phyloP scores from a whole-genome alignment of 306 rosid genomes.

The Sicyos baderoa region DNA sequence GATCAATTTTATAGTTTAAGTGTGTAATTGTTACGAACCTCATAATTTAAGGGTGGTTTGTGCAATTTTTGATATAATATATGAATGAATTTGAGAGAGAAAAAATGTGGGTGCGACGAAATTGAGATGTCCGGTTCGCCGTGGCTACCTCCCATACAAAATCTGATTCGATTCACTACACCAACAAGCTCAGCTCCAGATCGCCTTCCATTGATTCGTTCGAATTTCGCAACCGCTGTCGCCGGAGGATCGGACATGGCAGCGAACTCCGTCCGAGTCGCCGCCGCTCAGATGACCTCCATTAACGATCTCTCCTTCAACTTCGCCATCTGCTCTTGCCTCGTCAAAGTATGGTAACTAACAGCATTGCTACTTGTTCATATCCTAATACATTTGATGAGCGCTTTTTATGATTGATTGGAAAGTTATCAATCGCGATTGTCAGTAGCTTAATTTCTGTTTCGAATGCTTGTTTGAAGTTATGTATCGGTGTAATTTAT shows the following conservation, averaged over 20 bases:
- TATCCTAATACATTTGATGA: not conserved
- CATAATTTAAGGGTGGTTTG: too few relatives aligned
- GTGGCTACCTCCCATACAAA: not conserved
- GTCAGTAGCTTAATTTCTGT: not conserved
- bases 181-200: conserved; percentile 4
- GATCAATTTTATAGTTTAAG: too few relatives aligned
- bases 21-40: too few relatives aligned
- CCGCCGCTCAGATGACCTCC: conserved; percentile 96
- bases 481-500: not conserved
- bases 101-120: not conserved
- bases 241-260: conserved; percentile 49
- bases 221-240: conserved; percentile 1
- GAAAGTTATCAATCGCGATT: not conserved
- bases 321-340: conserved; percentile 68
- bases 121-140: conserved; percentile 20
- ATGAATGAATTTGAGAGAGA: too few relatives aligned
- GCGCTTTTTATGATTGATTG: not conserved
- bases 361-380: not conserved
- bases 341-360: conserved; percentile 42
- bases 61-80: too few relatives aligned
- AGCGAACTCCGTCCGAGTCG: conserved; percentile 58
- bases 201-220: conserved; percentile 15
- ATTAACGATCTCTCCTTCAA: conserved; percentile 63
- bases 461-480: not conserved
- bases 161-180: not conserved